Percentiles rank a stretch among this genome's conserved stretches.
Conservation (phyloP, 257 asterid genomes). For the Nicotiana tomentosiformis region DNA sequence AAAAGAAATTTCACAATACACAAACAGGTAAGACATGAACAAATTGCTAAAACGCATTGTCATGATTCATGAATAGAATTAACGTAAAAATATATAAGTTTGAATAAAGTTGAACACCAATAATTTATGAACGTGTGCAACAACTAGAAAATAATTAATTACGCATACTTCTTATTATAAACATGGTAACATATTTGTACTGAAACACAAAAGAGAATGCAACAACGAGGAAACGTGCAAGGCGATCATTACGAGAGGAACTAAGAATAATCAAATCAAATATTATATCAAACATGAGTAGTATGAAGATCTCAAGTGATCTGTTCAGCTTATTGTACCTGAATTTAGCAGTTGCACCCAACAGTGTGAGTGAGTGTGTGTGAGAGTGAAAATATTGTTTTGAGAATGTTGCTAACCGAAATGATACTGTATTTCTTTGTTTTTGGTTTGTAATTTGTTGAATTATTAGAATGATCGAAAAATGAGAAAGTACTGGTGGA, state of each 20-base stretch:
- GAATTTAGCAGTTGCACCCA: background rate
- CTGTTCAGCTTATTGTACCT: background rate
- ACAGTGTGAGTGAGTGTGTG: background rate
- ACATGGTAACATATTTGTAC: background rate
- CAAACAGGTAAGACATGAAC: background rate
- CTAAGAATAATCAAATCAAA: background rate
- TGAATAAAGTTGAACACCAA: background rate
- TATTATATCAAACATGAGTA: background rate
- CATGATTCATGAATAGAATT: background rate
- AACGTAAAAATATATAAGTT: background rate
- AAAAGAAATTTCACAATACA: background rate
- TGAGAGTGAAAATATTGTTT: background rate
- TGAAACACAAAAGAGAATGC: background rate
- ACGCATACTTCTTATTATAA: background rate
- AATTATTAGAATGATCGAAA: background rate
- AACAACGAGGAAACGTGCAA: background rate
- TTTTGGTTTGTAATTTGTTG: background rate
- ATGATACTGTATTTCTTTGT: background rate
- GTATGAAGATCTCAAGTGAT: background rate
- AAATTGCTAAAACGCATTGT: background rate
- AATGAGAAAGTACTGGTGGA: background rate
- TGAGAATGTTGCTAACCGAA: background rate
- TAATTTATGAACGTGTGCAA: background rate
- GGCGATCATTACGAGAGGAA: background rate
- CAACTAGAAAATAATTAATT: background rate